Percentiles rank a stretch among this genome's conserved stretches.
Conservation (phyloP, 177 flowering plant genomes). For the Vitis hybrid region DNA sequence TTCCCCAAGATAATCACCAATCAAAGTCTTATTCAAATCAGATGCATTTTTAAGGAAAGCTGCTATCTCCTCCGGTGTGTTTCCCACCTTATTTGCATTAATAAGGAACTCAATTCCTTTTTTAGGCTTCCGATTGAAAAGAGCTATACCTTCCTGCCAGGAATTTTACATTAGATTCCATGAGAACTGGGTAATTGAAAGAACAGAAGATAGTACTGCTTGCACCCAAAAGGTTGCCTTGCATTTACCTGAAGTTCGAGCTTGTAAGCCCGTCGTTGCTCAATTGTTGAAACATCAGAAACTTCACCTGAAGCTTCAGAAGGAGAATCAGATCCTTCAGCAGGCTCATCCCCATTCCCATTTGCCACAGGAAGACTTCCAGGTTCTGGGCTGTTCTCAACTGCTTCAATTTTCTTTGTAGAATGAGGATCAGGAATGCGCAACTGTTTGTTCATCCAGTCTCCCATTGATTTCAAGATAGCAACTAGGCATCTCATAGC, state of each 20-base stretch:
- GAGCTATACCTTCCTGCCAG: slow-evolving; percentile 99
- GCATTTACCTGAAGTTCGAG: slow-evolving; percentile 89
- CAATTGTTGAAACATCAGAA: slow-evolving; percentile 80
- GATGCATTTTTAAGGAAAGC: slow-evolving; percentile 77
- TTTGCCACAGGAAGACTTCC: slow-evolving; percentile 51
- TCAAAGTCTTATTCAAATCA: slow-evolving; percentile 81
- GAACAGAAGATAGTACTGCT: not conserved
- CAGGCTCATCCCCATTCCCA: slow-evolving; percentile 80
- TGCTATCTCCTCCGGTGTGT: slow-evolving; percentile 88
- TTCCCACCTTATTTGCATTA: slow-evolving; percentile 88
- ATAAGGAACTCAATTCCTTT: slow-evolving; percentile 95
- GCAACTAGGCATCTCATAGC: slow-evolving; percentile 95
- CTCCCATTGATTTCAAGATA: slow-evolving; percentile 91
- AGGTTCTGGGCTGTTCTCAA: slow-evolving; percentile 58
- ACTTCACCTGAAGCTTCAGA: slow-evolving; percentile 80
- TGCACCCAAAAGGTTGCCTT: slow-evolving; percentile 4
- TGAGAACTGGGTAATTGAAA: not conserved
- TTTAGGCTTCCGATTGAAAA: slow-evolving; percentile 92
- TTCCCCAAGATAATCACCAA: slow-evolving; percentile 98
- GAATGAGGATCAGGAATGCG: slow-evolving; percentile 85
- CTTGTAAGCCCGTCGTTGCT: slow-evolving; percentile 98
- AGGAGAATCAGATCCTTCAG: slow-evolving; percentile 80
- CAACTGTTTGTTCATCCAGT: slow-evolving; percentile 97
- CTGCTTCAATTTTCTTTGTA: slow-evolving; percentile 53
- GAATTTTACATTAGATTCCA: slow-evolving; percentile 34